Evolutionary conservation across 805 yeast species (phyloP).

Genomic region (Yamadazyma sp.): DNA sequence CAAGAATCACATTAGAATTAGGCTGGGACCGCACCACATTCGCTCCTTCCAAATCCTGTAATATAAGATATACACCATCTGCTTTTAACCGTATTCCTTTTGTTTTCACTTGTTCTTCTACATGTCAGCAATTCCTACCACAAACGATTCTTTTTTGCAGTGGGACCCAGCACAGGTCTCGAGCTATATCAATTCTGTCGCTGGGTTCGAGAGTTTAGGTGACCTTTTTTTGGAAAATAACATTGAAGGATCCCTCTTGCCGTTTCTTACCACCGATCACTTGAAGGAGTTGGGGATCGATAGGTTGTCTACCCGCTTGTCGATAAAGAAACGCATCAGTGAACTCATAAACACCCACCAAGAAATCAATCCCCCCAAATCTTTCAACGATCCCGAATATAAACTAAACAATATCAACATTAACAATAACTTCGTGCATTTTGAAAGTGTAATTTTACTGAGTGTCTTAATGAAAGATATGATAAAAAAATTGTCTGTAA

Average conservation of each 20-base stretch:
- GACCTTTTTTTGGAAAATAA: constrained; percentile 52
- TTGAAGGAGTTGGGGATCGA: constrained; percentile 69
- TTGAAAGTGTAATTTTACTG: constrained; percentile 40
- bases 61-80: too few species aligned
- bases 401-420: constrained; percentile 31
- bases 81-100: too few species aligned
- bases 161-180: constrained; percentile 50
- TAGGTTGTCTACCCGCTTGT: constrained; percentile 54
- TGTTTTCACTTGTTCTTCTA: background rate
- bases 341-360: constrained; percentile 45
- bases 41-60: background rate
- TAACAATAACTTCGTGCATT: constrained; percentile 34
- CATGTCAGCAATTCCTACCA: constrained; percentile 10
- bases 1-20: constrained; percentile 2
- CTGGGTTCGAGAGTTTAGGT: constrained; percentile 26
- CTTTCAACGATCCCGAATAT: constrained; percentile 28
- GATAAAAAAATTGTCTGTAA: constrained; percentile 24
- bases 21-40: constrained; percentile 1
- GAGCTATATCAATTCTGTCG: constrained; percentile 26
- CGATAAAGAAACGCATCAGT: constrained; percentile 58
- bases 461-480: constrained; percentile 36
- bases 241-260: constrained; percentile 70
- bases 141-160: constrained; percentile 35
- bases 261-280: constrained; percentile 67
- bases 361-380: constrained; percentile 23